phyloP scores from a whole-genome alignment of 106 monocot species.

The Allium sativum region DNA sequence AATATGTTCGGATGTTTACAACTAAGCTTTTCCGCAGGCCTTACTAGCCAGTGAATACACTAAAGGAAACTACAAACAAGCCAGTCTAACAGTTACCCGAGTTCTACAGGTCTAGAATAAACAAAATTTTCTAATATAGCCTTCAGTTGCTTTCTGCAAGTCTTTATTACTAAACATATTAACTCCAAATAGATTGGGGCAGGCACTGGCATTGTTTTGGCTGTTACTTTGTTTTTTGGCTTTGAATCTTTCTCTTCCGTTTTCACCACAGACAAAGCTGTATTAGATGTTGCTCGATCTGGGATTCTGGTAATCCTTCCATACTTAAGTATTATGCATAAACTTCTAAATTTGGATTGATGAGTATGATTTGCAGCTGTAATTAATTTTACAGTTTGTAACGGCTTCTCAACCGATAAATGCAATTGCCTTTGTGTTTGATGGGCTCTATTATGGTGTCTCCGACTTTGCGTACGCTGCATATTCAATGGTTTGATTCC shows the following conservation, averaged over 20 bases:
- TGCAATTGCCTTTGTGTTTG: conserved; percentile 86
- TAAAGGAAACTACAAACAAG: conserved; percentile 54
- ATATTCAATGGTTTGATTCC: conserved; percentile 68
- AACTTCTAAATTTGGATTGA: too few relatives aligned
- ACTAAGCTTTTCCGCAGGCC: conserved; percentile 39
- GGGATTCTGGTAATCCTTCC: conserved; percentile 62
- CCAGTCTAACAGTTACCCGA: conserved; percentile 42
- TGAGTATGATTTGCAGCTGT: too few relatives aligned
- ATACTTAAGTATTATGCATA: too few relatives aligned
- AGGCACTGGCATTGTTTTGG: conserved; percentile 43
- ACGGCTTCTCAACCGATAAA: conserved; percentile 84
- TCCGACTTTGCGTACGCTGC: conserved; percentile 90
- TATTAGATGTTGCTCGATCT: conserved; percentile 65
- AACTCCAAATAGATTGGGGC: conserved; percentile 51
- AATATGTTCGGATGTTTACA: too few relatives aligned
- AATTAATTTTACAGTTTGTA: conserved; percentile 61
- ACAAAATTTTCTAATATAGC: not conserved
- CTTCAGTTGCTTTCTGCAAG: too few relatives aligned
- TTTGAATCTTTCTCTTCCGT: conserved; percentile 57
- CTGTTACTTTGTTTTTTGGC: conserved; percentile 52
- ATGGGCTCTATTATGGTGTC: conserved; percentile 97
- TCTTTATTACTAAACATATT: too few relatives aligned
- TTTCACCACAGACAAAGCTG: conserved; percentile 69
- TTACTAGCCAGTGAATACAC: conserved; percentile 76
- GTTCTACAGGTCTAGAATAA: conserved; percentile 48